Evolutionary conservation across 2,329 filamentous ascomycete species (phyloP).

Genomic region (Phoma sp.): DNA sequence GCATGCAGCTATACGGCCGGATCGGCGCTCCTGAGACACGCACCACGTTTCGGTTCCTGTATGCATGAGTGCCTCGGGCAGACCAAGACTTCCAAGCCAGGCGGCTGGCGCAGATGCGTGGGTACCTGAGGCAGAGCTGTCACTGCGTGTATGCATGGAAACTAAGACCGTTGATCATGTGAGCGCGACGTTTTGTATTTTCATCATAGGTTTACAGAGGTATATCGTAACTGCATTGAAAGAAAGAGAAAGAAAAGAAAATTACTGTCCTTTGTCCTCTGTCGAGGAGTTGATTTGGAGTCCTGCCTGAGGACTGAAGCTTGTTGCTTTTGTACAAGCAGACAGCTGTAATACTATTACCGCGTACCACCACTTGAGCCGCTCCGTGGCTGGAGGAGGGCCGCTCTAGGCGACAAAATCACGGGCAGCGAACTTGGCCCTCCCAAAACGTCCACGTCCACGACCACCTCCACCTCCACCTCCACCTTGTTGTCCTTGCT

Average conservation of each 20-base stretch:
- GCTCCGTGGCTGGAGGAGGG: neutral
- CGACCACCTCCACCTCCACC: constrained; percentile 14
- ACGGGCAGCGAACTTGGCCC: constrained; percentile 40
- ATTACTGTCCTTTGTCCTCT: constrained; percentile 43
- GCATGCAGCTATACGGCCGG: neutral
- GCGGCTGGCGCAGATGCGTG: neutral
- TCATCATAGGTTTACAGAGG: constrained; percentile 40
- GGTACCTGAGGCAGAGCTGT: neutral
- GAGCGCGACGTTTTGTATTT: constrained; percentile 11
- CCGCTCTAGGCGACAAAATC: constrained; percentile 40
- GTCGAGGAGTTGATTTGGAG: constrained; percentile 30
- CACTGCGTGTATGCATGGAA: neutral
- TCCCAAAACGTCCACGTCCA: constrained; percentile 32
- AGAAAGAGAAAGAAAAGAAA: constrained; percentile 38
- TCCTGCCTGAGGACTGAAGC: constrained; percentile 33
- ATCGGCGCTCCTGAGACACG: constrained; percentile 12
- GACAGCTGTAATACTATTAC: constrained; percentile 38
- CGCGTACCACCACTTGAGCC: constrained; percentile 19
- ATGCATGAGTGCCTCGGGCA: constrained; percentile 17
- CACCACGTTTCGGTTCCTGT: constrained; percentile 12
- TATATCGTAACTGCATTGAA: constrained; percentile 36
- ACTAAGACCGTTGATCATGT: neutral
- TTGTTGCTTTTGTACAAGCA: constrained; percentile 31
- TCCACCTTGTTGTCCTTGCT: constrained; percentile 14
- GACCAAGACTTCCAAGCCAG: neutral